Evolutionary conservation across 2,329 filamentous ascomycete genomes (phyloP), one percentile per base, ranked within the genome.

Genomic region (Macrophomina pseudophaseolina): DNA sequence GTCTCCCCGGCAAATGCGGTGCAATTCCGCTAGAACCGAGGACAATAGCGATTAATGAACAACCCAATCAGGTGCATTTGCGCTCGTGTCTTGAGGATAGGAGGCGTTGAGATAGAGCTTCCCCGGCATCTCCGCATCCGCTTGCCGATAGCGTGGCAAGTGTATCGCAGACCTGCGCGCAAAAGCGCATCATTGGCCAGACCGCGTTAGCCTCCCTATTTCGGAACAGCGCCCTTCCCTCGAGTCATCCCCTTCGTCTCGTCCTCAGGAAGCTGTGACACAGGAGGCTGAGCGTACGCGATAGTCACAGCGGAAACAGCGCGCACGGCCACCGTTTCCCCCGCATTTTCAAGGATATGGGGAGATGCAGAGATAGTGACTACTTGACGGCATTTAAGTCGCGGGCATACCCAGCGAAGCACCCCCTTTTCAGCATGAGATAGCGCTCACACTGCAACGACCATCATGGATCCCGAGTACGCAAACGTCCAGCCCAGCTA

Each of bases 131-230:
- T 60, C 56, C 56, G 42, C 56, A 35, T 44, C 28, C 14, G 53
- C 16, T 32, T 59, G 40, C 54, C 54, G 54, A 59, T 58, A n/a
- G 16, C 11, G 42, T 14, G 14, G 42, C 23, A n/a, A 14, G 42
- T 12, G 54, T 48, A 33, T 59, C 54, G 42, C 11, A n/a, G 28
- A 9, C 7, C 12, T 18, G 33, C n/a, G 56, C 56, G 56, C 56
- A 60, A 60, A 60, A 60, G 56, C 11, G 56, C 44, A 6, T 48
- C 28, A 60, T 60, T 60, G 56, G 56, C n/a, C 44, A 12, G 42
- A 2, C 11, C 8, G 42, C 9, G 8, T 33, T 9, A 4, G 42
- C 42, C 35, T 49, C 18, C 56, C 32, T 11, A 14, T 16, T 35
- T 16, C 16, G 56, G 56, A 7, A 60, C 48, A 16, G 56, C 16